These are phyloP conservation scores for Mycosphaerella sp. DNA, from an alignment of 2,329 filamentous ascomycete species.

Conservation along the genomic window DNA sequence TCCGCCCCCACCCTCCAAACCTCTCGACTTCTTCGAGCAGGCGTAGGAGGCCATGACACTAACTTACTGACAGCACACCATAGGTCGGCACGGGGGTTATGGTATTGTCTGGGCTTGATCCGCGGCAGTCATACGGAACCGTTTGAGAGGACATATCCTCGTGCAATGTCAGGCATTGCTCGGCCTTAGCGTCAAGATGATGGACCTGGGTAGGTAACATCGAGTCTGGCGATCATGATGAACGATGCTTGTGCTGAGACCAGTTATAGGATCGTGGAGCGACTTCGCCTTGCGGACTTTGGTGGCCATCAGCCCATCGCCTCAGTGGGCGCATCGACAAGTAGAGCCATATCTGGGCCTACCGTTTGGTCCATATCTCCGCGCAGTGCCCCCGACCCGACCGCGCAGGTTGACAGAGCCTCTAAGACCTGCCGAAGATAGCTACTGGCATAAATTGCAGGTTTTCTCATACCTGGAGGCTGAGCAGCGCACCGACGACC, in stretches of 20 bases:
- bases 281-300: slow-evolving; percentile 27
- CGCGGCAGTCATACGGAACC: too few species aligned
- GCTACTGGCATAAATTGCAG: slow-evolving; percentile 25
- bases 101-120: too few species aligned
- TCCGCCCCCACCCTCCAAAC: too few species aligned
- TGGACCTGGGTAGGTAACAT: slow-evolving; percentile 12
- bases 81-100: too few species aligned
- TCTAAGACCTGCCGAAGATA: slow-evolving; percentile 20
- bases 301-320: slow-evolving; percentile 29
- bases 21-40: too few species aligned
- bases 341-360: slow-evolving; percentile 29
- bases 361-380: slow-evolving; percentile 31
- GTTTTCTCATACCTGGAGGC: slow-evolving; percentile 21
- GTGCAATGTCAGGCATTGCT: neutral
- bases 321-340: slow-evolving; percentile 30
- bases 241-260: neutral
- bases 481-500: slow-evolving; percentile 23
- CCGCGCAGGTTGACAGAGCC: slow-evolving; percentile 27
- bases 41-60: too few species aligned
- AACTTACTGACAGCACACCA: too few species aligned
- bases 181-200: slow-evolving; percentile 6
- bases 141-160: neutral
- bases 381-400: slow-evolving; percentile 24
- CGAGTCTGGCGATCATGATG: neutral
- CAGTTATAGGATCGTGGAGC: slow-evolving; percentile 26